Percentiles rank a stretch among this genome's conserved stretches.
These are phyloP conservation scores for Calocybe gambosa DNA, from an alignment of 1,284 basidiomycete species.

Conservation along the genomic window DNA sequence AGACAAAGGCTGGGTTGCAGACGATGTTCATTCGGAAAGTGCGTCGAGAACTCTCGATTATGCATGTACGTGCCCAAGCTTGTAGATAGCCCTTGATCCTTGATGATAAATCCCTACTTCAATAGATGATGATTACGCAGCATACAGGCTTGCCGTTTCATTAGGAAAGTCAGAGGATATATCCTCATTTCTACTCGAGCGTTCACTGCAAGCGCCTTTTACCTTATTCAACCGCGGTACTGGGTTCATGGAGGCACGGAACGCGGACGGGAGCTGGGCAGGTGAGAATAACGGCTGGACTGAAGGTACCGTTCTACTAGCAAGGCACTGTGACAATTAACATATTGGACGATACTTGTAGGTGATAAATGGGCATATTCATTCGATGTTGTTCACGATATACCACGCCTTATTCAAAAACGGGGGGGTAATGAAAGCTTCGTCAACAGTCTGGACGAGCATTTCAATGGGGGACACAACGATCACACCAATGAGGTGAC, in stretches of 20 bases:
- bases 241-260: slow-evolving; percentile 78
- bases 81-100: background rate
- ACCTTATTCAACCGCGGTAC: slow-evolving; percentile 68
- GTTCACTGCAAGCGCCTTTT: slow-evolving; percentile 53
- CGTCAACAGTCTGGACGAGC: slow-evolving; percentile 64
- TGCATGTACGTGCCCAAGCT: slow-evolving; percentile 46
- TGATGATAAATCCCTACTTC: background rate
- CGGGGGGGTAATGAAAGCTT: slow-evolving; percentile 65
- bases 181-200: slow-evolving; percentile 40
- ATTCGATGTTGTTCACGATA: slow-evolving; percentile 70
- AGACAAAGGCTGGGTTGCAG: slow-evolving; percentile 68
- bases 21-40: slow-evolving; percentile 75
- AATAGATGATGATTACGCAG: slow-evolving; percentile 74
- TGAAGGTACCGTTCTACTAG: slow-evolving; percentile 41
- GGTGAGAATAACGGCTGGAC: slow-evolving; percentile 71
- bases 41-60: slow-evolving; percentile 76
- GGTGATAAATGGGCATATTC: slow-evolving; percentile 81
- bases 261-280: slow-evolving; percentile 66
- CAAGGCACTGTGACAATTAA: background rate
- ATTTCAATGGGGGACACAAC: slow-evolving; percentile 78
- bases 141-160: slow-evolving; percentile 52
- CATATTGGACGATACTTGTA: slow-evolving; percentile 7
- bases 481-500: slow-evolving; percentile 77
- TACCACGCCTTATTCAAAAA: slow-evolving; percentile 55
- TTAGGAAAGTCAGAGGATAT: slow-evolving; percentile 48